Evolutionary conservation across 805 yeast species (phyloP), one percentile per base, ranked within the genome.

Genomic region (Diddensiella caesifluorescens): DNA sequence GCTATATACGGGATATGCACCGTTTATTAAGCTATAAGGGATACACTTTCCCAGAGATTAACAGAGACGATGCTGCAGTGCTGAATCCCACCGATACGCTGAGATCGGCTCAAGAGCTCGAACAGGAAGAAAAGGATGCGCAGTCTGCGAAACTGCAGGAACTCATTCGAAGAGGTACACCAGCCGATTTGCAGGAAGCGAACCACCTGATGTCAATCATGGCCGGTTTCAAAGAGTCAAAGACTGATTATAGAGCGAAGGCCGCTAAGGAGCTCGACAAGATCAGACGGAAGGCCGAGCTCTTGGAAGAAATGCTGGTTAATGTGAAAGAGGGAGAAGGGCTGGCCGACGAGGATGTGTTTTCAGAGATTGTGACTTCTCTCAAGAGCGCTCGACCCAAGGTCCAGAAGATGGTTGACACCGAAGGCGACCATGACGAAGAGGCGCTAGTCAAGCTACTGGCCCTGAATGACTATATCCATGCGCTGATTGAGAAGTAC

Each of bases 111-210:
- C 90, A 84, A 47, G 98, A 92, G 56, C 73, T 92, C 44, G 95
- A 86, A 64, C 77, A 80, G 50, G 99, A 92, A 61, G 98, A 92
- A 64, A 81, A 85, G 44, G 70, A 87, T 38, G 97, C 94, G 1
- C 96, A 89, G 59, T 75, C 85, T 49, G 97, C 98, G 13, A 92
- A 92, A 65, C 74, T 92, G 50, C 98, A 92, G 65, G 98, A 92
- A 63, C 73, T 92, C 48, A 84, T 92, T 48, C 80, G 97, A 65
- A 75, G 97, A 55, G 98, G 97, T 31, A 83, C 85, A 61, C 97
- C 98, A 4, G 84, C 81, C 49, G 99, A 92, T 65, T 74, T 92
- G 57, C 85, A 82, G 54, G 98, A 92, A 63, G 99, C 99, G 33
- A 92, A 92, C 63, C 86, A 84, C 53, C 73, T 92, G 62, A 92